Conservation (phyloP, 306 rosid genomes). For the Quercus cerris region DNA sequence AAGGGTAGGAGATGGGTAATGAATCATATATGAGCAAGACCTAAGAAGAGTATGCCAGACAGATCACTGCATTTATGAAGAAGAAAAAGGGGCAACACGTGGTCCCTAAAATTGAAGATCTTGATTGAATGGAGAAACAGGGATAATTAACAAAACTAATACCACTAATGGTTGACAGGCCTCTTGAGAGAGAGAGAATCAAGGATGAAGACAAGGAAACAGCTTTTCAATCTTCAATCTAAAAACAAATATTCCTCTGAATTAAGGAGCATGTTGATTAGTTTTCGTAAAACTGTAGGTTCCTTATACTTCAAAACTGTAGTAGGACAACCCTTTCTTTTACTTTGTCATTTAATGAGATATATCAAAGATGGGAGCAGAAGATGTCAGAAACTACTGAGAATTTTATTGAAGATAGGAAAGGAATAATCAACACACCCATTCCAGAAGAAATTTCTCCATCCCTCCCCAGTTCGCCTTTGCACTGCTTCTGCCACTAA, state of each 20-base stretch:
- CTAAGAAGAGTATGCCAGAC: not conserved
- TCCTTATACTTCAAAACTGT: too few species aligned
- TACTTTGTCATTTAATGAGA: not conserved
- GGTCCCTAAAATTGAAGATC: not conserved
- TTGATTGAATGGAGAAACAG: not conserved
- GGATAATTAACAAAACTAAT: not conserved
- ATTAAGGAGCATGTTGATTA: not conserved
- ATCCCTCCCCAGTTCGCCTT: slow-evolving; percentile 51
- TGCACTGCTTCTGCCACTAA: slow-evolving; percentile 76
- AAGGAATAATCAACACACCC: slow-evolving; percentile 41
- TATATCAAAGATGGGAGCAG: not conserved
- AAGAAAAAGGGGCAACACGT: not conserved
- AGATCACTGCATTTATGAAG: not conserved
- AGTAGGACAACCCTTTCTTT: not conserved
- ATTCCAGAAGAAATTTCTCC: slow-evolving; percentile 63
- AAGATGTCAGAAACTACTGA: not conserved
- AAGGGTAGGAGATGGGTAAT: not conserved
- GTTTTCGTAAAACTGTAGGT: not conserved
- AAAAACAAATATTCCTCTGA: not conserved
- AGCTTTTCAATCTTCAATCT: not conserved
- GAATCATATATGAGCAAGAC: not conserved
- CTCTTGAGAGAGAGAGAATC: not conserved
- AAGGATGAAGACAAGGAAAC: slow-evolving; percentile 2
- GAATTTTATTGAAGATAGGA: slow-evolving; percentile 3
- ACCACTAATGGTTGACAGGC: not conserved